Percentiles rank a stretch among this genome's conserved stretches.
Evolutionary conservation across 805 yeast species (phyloP).

Genomic region (Teunomyces stri): DNA sequence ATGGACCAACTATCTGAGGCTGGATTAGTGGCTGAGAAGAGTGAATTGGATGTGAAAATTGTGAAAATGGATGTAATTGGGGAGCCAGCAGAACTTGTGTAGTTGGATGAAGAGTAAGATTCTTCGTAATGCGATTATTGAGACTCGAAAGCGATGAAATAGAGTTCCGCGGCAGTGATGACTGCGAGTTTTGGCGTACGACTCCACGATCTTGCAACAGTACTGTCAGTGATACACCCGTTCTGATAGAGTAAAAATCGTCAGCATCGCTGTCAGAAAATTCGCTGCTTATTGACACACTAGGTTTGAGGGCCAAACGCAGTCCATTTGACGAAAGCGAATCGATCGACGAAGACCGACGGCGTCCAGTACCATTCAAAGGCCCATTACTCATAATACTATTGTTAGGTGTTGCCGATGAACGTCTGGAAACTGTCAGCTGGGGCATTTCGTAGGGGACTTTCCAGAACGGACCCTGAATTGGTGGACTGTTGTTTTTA

Average conservation of each 20-base stretch:
- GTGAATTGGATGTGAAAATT: not conserved
- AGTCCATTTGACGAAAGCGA: constrained; percentile 46
- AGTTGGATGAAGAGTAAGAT: constrained; percentile 8
- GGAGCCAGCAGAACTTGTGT: not conserved
- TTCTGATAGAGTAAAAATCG: constrained; percentile 28
- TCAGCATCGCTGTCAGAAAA: constrained; percentile 32
- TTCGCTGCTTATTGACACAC: constrained; percentile 20
- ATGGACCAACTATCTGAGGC: constrained; percentile 13
- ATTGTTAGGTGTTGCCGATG: constrained; percentile 14
- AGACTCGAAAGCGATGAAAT: constrained; percentile 29
- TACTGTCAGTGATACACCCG: constrained; percentile 13
- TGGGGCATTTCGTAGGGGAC: constrained; percentile 59
- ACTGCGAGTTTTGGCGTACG: constrained; percentile 12
- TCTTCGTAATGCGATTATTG: constrained; percentile 27
- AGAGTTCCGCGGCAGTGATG: constrained; percentile 34
- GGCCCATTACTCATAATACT: not conserved
- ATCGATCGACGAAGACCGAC: constrained; percentile 46
- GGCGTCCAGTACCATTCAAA: constrained; percentile 13
- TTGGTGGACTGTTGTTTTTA: constrained; percentile 24
- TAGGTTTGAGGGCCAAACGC: constrained; percentile 30
- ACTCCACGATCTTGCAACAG: constrained; percentile 3
- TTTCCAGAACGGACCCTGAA: constrained; percentile 54
- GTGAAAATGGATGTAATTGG: not conserved
- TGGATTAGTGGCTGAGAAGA: not conserved
- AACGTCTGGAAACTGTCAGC: constrained; percentile 11